Evolutionary conservation across 2,329 filamentous ascomycete genomes (phyloP), one percentile per base, ranked within the genome.

Genomic region (Exophiala calicioides): DNA sequence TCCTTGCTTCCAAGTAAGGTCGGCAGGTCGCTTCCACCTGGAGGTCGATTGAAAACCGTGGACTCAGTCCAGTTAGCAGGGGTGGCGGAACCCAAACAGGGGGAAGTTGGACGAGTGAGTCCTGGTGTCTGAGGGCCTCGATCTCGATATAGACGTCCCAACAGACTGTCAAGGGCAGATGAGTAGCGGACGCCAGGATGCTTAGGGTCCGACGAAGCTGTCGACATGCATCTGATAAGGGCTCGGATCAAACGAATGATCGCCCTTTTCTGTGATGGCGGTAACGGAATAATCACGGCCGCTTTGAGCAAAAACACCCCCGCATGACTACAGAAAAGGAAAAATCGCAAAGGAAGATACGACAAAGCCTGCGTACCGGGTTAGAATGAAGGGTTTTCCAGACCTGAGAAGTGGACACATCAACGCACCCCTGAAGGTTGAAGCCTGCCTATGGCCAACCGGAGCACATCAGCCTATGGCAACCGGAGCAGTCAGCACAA

Each of bases 221-320:
- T 44, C 12, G 45, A 48, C 45, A 48, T 48, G 18, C 45, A 42
- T n/a, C 24, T 48, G 16, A 48, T 48, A 18, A 48, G 45, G 19
- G 29, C 45, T 4, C 38, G 38, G 19, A 48, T 43, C 16, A 48
- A 20, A 32, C 37, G 45, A 32, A 48, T 31, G 15, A 48, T 43
- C 12, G 45, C 45, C 26, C 45, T 36, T 43, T 48, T 48, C 45
- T 48, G 45, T 20, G 45, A 48, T 31, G 37, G 37, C 15, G 45
- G 45, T 32, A 48, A 26, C 4, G 45, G 45, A n/a, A 48, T 39
- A 32, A 48, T 42, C 18, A 48, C 26, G 6, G 33, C 37, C 23
- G 38, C 23, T 19, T 48, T 48, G 15, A 48, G 45, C 18, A 48
- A 24, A 26, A 48, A 48, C 20, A 48, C 45, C 15, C 45, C 45